These are phyloP conservation scores for Grosmannia serpens DNA, from an alignment of 2,329 filamentous ascomycete genomes.

Conservation along the genomic window DNA sequence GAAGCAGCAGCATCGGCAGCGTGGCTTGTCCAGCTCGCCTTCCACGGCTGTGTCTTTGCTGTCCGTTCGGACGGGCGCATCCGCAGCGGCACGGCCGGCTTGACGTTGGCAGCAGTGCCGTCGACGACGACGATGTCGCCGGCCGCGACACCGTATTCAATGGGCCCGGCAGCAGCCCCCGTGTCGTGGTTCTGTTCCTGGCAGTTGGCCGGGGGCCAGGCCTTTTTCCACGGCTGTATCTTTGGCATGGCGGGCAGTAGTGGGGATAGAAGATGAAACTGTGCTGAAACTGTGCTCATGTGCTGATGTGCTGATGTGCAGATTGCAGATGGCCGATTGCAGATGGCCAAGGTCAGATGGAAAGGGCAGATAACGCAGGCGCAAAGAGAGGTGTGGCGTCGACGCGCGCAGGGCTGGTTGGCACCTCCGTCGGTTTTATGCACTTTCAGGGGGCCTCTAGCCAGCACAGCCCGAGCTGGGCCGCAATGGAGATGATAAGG, in stretches of 20 bases:
- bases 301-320: too few relatives aligned
- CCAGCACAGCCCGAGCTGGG: not conserved
- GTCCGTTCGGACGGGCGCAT: not conserved
- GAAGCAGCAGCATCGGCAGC: not conserved
- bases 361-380: not conserved
- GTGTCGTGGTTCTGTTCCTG: not conserved
- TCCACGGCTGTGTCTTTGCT: constrained; percentile 6
- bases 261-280: not conserved
- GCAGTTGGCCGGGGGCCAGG: constrained; percentile 4
- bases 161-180: too few relatives aligned
- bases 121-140: constrained; percentile 8
- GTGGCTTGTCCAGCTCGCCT: constrained; percentile 3
- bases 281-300: too few relatives aligned
- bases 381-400: too few relatives aligned
- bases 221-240: constrained; percentile 10
- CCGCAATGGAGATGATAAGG: too few relatives aligned
- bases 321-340: too few relatives aligned
- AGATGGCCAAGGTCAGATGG: too few relatives aligned
- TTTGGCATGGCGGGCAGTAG: constrained; percentile 3
- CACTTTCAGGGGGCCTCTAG: not conserved
- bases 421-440: not conserved
- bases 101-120: constrained; percentile 9
- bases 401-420: too few relatives aligned
- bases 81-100: constrained; percentile 5
- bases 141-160: constrained; percentile 6